phyloP scores from a whole-genome alignment of 2,329 filamentous ascomycete genomes.

The Trichoderma sp. region DNA sequence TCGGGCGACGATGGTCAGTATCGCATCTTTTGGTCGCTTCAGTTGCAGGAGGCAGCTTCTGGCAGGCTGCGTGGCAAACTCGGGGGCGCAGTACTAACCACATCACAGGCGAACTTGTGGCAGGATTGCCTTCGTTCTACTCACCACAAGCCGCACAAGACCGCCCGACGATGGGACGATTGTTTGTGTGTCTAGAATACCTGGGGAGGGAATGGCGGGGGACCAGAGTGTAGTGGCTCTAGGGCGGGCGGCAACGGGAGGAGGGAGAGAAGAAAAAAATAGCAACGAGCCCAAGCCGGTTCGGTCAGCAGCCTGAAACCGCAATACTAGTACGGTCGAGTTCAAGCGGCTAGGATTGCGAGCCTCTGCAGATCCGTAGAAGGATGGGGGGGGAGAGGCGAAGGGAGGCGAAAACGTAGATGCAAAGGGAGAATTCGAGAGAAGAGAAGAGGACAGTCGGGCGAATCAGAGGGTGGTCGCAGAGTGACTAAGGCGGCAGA shows the following conservation, averaged over 20 bases:
- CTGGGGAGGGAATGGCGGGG: slow-evolving; percentile 28
- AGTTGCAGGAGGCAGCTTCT: slow-evolving; percentile 5
- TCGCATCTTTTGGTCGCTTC: background rate
- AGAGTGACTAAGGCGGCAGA: slow-evolving; percentile 13
- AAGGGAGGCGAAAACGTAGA: background rate
- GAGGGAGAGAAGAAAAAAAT: background rate
- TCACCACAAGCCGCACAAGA: slow-evolving; percentile 51
- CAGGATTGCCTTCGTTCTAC: slow-evolving; percentile 45
- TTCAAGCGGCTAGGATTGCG: background rate
- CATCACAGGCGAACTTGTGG: slow-evolving; percentile 45
- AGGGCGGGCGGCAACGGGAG: slow-evolving; percentile 2
- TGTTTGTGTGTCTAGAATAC: slow-evolving; percentile 36
- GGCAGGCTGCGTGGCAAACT: slow-evolving; percentile 1
- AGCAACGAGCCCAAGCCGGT: slow-evolving; percentile 15
- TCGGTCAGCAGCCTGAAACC: slow-evolving; percentile 10
- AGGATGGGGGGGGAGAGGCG: background rate
- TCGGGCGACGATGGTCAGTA: slow-evolving; percentile 33
- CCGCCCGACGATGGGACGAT: slow-evolving; percentile 47
- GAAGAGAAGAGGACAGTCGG: background rate
- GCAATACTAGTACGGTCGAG: background rate
- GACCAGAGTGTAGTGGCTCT: slow-evolving; percentile 17
- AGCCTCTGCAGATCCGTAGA: slow-evolving; percentile 3
- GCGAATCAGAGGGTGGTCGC: slow-evolving; percentile 6
- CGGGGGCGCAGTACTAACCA: slow-evolving; percentile 43
- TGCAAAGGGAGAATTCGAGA: background rate